Evolutionary conservation across 2,329 filamentous ascomycete species (phyloP).

Genomic region (Basipetospora chlamydospora): DNA sequence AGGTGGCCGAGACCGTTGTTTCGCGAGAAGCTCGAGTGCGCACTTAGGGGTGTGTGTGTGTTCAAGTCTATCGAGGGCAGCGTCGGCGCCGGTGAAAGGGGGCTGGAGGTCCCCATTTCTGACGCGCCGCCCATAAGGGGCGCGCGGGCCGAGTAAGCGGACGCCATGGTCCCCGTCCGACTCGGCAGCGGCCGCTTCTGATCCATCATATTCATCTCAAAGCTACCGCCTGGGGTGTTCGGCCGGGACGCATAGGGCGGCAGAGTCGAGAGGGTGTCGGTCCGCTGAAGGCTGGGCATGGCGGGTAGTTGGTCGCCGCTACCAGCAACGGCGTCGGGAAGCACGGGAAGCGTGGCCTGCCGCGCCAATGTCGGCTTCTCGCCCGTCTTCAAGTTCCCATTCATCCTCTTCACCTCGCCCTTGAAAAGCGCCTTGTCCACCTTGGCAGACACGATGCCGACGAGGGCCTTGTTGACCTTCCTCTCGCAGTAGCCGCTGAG

Average conservation of each 20-base stretch:
- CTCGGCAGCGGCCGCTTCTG: conserved; percentile 33
- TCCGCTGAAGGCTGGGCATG: conserved; percentile 45
- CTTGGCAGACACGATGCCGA: conserved; percentile 70
- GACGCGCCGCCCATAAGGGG: conserved; percentile 46
- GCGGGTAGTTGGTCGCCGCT: conserved; percentile 33
- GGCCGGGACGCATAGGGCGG: conserved; percentile 48
- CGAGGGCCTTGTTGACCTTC: conserved; percentile 77
- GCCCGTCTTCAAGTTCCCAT: conserved; percentile 32
- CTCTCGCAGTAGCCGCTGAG: conserved; percentile 77
- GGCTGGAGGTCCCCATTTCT: conserved; percentile 14
- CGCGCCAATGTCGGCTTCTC: conserved; percentile 34
- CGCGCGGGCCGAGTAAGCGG: conserved; percentile 48
- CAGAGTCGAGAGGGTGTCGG: conserved; percentile 46
- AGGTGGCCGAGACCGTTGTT: conserved; percentile 12
- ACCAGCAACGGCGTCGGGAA: conserved; percentile 27
- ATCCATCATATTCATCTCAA: conserved; percentile 37
- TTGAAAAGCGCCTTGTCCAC: conserved; percentile 80
- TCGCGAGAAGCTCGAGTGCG: conserved; percentile 17
- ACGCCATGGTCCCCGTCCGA: conserved; percentile 35
- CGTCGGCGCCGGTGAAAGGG: background rate
- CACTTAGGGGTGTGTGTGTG: too few species aligned
- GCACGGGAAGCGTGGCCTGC: conserved; percentile 53
- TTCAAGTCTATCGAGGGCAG: conserved; percentile 9
- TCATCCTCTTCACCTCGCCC: conserved; percentile 47
- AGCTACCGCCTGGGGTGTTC: conserved; percentile 34